Percentiles rank a stretch among this genome's conserved stretches.
Evolutionary conservation across 2,329 filamentous ascomycete species (phyloP).

Genomic region (Colletotrichum lentis): DNA sequence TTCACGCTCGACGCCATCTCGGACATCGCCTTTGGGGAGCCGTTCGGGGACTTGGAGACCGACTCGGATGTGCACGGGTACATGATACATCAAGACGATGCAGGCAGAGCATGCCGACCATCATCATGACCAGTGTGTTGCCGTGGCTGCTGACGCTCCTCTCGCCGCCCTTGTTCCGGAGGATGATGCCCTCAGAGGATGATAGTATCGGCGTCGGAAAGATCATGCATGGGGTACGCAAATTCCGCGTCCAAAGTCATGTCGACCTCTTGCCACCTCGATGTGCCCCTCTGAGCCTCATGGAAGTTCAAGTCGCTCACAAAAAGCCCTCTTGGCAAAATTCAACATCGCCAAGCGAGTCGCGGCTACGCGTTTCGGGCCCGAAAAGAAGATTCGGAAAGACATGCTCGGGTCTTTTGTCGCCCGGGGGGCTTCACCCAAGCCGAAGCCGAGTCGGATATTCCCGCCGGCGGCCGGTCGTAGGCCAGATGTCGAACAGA

Average conservation of each 20-base stretch:
- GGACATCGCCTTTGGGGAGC: conserved; percentile 57
- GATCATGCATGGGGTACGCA: conserved; percentile 53
- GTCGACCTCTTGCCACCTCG: no score
- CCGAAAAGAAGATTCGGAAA: conserved; percentile 51
- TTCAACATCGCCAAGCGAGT: conserved; percentile 54
- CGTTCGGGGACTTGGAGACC: conserved; percentile 56
- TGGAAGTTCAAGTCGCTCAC: conserved; percentile 3
- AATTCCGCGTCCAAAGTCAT: conserved; percentile 42
- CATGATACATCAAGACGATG: conserved; percentile 54
- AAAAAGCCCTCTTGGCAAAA: not conserved
- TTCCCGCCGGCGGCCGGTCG: conserved; percentile 49
- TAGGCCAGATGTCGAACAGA: conserved; percentile 50
- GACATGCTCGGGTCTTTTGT: conserved; percentile 62
- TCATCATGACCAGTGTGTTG: conserved; percentile 54
- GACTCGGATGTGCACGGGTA: conserved; percentile 59
- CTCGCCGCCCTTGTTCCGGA: conserved; percentile 51
- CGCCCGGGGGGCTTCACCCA: conserved; percentile 50
- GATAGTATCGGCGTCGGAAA: conserved; percentile 52
- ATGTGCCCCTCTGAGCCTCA: not conserved
- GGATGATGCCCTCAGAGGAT: conserved; percentile 52
- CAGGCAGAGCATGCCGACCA: conserved; percentile 54
- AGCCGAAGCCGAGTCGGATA: conserved; percentile 55
- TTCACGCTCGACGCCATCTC: conserved; percentile 65
- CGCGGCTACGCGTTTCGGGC: conserved; percentile 56
- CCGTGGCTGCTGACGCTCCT: conserved; percentile 53